Conservation (phyloP, 495 filamentous ascomycete species). For the Polyplosphaeria fusca region DNA sequence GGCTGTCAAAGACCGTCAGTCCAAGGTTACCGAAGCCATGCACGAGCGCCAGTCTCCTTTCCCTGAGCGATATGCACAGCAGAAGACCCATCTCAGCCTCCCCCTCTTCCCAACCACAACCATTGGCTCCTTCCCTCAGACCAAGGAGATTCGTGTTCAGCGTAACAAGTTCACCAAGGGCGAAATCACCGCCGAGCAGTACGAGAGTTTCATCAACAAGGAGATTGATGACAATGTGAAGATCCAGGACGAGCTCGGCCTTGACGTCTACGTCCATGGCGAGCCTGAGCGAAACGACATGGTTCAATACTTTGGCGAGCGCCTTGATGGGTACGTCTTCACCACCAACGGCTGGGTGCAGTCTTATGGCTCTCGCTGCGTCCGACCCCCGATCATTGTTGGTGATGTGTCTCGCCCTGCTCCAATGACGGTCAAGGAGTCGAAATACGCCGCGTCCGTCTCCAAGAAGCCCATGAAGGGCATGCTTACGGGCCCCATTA, state of each 20-base stretch:
- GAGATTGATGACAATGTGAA: constrained; percentile 90
- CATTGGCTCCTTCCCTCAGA: constrained; percentile 99
- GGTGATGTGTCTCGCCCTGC: constrained; percentile 94
- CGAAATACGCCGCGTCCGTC: constrained; percentile 93
- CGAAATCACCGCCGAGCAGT: constrained; percentile 85
- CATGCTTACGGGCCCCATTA: constrained; percentile 99
- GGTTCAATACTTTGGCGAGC: constrained; percentile 99
- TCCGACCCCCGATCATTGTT: constrained; percentile 95
- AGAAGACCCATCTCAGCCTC: constrained; percentile 83
- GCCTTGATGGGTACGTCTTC: constrained; percentile 94
- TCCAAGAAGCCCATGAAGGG: constrained; percentile 99
- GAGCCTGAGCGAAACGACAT: constrained; percentile 99
- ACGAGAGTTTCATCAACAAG: constrained; percentile 97
- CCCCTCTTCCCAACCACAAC: constrained; percentile 98
- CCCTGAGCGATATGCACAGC: constrained; percentile 73
- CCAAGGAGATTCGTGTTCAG: constrained; percentile 92
- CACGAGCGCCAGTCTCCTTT: constrained; percentile 92
- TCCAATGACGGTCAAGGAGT: constrained; percentile 99
- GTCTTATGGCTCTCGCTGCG: constrained; percentile 95
- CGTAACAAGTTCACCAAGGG: constrained; percentile 98
- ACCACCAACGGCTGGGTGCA: constrained; percentile 99
- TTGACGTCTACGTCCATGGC: constrained; percentile 96
- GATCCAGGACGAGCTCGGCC: constrained; percentile 94
- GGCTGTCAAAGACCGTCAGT: constrained; percentile 90
- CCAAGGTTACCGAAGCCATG: constrained; percentile 73